A percentile compares a stretch with the other conserved stretches of the same genome.
Evolutionary conservation across 202 grass and related monocot genomes (phyloP).

Genomic region (Setaria viridis): DNA sequence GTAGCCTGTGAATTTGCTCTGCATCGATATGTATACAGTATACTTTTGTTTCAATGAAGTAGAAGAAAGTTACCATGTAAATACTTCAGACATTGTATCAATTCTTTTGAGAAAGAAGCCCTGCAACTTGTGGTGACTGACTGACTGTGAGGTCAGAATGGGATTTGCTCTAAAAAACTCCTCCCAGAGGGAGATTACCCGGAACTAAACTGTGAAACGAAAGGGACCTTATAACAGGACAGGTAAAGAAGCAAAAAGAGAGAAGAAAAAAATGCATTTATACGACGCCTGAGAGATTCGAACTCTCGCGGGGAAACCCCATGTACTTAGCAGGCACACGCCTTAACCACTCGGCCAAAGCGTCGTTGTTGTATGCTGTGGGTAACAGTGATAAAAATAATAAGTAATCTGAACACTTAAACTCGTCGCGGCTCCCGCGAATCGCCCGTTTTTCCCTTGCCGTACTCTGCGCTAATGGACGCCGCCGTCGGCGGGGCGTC

Average conservation of each 20-base stretch:
- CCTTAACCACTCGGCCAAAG: slow-evolving; percentile 94
- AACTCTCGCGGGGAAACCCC: slow-evolving; percentile 93
- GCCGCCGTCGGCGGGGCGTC: not conserved
- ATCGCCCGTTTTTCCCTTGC: not conserved
- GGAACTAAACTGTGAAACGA: not conserved
- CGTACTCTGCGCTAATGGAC: not conserved
- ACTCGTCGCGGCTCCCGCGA: not conserved
- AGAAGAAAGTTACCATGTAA: not conserved
- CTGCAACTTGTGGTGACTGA: too few relatives aligned
- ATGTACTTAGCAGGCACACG: slow-evolving; percentile 99
- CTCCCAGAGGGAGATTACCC: not conserved
- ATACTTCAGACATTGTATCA: not conserved
- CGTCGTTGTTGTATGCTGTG: not conserved
- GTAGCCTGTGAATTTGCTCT: not conserved
- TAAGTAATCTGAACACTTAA: not conserved
- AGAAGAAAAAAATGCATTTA: not conserved
- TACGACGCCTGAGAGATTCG: slow-evolving; percentile 95
- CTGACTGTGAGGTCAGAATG: not conserved
- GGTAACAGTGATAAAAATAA: not conserved
- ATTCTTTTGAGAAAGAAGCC: not conserved
- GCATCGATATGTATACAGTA: not conserved
- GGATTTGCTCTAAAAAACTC: not conserved
- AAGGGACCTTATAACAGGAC: not conserved
- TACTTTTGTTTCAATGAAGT: not conserved
- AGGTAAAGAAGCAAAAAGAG: not conserved